Conservation (phyloP, 352 stramenopile genomes). For the Globisporangium okanoganense region DNA sequence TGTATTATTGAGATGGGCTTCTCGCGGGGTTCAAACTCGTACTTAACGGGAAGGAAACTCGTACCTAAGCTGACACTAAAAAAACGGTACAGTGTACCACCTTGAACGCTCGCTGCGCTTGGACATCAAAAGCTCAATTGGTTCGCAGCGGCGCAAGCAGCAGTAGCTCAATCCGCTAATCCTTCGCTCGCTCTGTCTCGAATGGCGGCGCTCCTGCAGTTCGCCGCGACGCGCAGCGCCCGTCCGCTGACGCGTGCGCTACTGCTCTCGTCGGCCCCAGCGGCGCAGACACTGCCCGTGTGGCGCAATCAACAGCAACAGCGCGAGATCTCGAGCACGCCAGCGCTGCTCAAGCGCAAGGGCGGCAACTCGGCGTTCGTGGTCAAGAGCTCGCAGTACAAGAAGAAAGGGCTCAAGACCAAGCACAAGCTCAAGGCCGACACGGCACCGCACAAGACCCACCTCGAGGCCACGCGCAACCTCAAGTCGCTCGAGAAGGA, state of each 20-base stretch:
- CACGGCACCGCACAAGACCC: conserved; percentile 45
- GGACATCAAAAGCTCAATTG: conserved; percentile 2
- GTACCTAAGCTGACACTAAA: not conserved
- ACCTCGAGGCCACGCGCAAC: conserved; percentile 43
- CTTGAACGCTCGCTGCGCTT: not conserved
- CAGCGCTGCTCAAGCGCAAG: conserved; percentile 53
- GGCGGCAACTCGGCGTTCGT: conserved; percentile 68
- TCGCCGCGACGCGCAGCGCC: conserved; percentile 19
- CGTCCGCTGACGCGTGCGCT: conserved; percentile 3
- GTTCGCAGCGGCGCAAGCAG: conserved; percentile 3
- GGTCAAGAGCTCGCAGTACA: conserved; percentile 48
- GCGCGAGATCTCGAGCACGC: conserved; percentile 35
- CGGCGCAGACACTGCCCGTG: not conserved
- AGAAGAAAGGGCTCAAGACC: conserved; percentile 45
- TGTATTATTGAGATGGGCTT: not conserved
- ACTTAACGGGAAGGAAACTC: not conserved
- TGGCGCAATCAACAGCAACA: conserved; percentile 5
- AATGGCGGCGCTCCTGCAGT: conserved; percentile 31
- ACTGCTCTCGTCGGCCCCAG: not conserved
- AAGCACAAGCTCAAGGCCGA: conserved; percentile 76
- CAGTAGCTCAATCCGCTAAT: not conserved
- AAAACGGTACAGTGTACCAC: not conserved
- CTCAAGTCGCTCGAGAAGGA: conserved; percentile 34
- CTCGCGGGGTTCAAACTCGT: not conserved
- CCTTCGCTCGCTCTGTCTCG: not conserved